Conservation (phyloP, 2,329 filamentous ascomycete species). For the Fragosphaeria purpurea region DNA sequence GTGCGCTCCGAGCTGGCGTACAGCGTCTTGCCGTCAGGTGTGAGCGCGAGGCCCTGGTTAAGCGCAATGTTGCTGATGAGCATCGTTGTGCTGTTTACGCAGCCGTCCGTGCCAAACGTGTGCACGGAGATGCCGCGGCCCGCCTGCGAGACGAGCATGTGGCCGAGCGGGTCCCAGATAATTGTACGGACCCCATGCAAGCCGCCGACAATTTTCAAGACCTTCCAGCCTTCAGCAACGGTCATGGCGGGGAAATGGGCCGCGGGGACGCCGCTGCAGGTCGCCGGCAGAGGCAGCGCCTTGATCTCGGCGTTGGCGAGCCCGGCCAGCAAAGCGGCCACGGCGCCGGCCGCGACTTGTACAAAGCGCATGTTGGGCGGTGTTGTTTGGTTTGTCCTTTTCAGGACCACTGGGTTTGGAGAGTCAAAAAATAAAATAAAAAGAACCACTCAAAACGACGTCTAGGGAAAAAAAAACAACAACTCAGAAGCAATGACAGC, state of each 20-base stretch:
- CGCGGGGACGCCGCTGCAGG: slow-evolving; percentile 24
- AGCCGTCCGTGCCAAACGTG: slow-evolving; percentile 29
- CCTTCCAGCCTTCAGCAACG: slow-evolving; percentile 26
- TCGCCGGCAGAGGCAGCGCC: slow-evolving; percentile 23
- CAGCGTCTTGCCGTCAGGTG: slow-evolving; percentile 28
- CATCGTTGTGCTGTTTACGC: slow-evolving; percentile 27
- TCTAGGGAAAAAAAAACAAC: too few species aligned
- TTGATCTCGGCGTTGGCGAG: slow-evolving; percentile 20
- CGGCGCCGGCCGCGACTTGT: slow-evolving; percentile 13
- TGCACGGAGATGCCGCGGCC: slow-evolving; percentile 28
- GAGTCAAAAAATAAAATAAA: neutral
- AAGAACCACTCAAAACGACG: too few species aligned
- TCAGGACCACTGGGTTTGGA: too few species aligned
- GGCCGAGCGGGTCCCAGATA: slow-evolving; percentile 25
- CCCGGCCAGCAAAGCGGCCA: slow-evolving; percentile 20
- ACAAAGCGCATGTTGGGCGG: neutral
- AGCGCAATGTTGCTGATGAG: slow-evolving; percentile 26
- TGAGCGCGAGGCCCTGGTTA: slow-evolving; percentile 30
- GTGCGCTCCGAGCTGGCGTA: slow-evolving; percentile 29
- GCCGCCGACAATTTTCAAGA: slow-evolving; percentile 29
- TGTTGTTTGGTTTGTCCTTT: neutral
- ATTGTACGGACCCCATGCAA: slow-evolving; percentile 26
- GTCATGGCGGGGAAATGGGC: slow-evolving; percentile 23
- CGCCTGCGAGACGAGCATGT: slow-evolving; percentile 28
- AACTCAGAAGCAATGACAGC: too few species aligned